Conservation (phyloP, 2,329 filamentous ascomycete genomes). For the Diatrype stigma region DNA sequence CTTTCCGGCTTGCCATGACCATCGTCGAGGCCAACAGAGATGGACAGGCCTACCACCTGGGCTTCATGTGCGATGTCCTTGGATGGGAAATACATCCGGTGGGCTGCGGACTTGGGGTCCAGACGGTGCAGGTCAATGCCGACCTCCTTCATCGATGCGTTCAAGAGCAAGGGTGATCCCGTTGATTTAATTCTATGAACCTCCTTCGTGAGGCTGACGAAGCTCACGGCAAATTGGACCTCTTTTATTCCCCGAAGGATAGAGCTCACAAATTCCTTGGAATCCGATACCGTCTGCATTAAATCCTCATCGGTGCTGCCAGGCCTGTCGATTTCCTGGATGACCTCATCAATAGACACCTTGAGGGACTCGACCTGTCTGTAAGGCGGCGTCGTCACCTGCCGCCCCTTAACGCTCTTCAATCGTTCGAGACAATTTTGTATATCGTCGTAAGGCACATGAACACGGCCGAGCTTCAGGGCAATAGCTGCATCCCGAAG, state of each 20-base stretch:
- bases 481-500: constrained; percentile 86
- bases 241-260: constrained; percentile 91
- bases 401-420: constrained; percentile 39
- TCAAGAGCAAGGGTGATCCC: constrained; percentile 72
- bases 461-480: constrained; percentile 84
- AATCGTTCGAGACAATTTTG: constrained; percentile 56
- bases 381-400: constrained; percentile 27
- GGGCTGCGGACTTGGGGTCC: constrained; percentile 86
- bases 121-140: constrained; percentile 88
- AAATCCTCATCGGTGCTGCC: constrained; percentile 64
- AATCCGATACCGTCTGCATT: constrained; percentile 82
- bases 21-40: constrained; percentile 88
- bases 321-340: constrained; percentile 67
- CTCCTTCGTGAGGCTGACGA: constrained; percentile 79
- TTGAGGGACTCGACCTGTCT: constrained; percentile 46
- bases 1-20: constrained; percentile 82
- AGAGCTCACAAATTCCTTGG: constrained; percentile 86
- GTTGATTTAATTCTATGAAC: constrained; percentile 64
- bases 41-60: constrained; percentile 83
- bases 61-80: constrained; percentile 94
- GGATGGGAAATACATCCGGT: constrained; percentile 96
- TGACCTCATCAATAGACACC: constrained; percentile 66
- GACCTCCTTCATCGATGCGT: constrained; percentile 92
- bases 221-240: constrained; percentile 91
- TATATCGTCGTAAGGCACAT: constrained; percentile 87